Conservation (phyloP, 768 basidiomycete genomes). For the Neoboletus magnificus region DNA sequence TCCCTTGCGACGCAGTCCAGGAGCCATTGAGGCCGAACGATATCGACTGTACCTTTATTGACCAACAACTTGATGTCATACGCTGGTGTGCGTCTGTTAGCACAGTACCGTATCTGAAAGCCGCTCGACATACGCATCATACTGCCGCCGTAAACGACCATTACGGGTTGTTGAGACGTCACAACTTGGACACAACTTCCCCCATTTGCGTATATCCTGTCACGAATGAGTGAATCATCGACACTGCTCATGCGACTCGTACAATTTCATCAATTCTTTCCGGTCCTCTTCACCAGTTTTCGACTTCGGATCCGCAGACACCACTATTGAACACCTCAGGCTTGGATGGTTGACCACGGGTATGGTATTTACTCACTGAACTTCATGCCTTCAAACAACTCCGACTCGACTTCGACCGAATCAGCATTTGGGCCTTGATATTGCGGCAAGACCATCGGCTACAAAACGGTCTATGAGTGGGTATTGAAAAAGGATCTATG, state of each 20-base stretch:
- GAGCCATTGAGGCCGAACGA: conserved; percentile 82
- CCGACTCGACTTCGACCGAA: conserved; percentile 54
- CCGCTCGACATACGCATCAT: conserved; percentile 55
- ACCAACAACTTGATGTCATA: conserved; percentile 71
- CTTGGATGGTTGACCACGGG: neutral
- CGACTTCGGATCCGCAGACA: conserved; percentile 72
- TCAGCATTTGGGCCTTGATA: conserved; percentile 64
- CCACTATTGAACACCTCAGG: conserved; percentile 43
- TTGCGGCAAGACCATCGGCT: conserved; percentile 62
- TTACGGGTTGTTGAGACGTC: conserved; percentile 47
- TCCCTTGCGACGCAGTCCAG: conserved; percentile 65
- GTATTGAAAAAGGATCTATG: neutral
- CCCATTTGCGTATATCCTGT: conserved; percentile 69
- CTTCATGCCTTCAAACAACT: conserved; percentile 69
- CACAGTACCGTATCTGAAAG: neutral
- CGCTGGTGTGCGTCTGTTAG: conserved; percentile 38
- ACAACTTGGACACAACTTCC: conserved; percentile 63
- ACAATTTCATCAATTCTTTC: conserved; percentile 66
- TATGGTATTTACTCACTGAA: conserved; percentile 59
- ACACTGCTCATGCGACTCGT: conserved; percentile 15
- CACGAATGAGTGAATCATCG: neutral
- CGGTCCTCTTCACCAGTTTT: conserved; percentile 66
- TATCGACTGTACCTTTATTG: conserved; percentile 64
- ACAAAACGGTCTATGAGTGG: neutral
- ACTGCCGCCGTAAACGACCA: conserved; percentile 67